Evolutionary conservation across 2,329 filamentous ascomycete genomes (phyloP), one percentile per base, ranked within the genome.

Genomic region (Podosphaera xanthii): DNA sequence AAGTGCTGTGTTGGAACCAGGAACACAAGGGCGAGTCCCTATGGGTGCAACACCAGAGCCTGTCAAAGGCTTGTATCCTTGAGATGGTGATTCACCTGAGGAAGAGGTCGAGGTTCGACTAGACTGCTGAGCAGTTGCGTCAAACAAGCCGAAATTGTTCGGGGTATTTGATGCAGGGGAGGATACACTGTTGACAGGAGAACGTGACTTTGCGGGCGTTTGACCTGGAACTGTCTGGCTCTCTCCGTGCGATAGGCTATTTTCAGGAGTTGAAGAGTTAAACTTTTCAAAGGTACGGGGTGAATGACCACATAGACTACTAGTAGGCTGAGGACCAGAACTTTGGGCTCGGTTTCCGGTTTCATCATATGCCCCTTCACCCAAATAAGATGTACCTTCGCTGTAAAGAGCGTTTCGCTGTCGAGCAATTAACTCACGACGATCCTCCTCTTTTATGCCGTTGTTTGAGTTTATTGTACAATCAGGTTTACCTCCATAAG

Each of bases 351-450:
- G 81, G 30, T 75, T 74, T 63, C 79, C 78, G 36, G 78, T 77
- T 68, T 90, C 86, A 62, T 89, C 84, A 67, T 84, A 84, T 64
- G 75, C 77, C 62, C 75, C 76, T 64, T 79, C 80, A 64, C 84
- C 82, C 69, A 84, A 81, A 70, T 87, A 84, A 58, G 78, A 73
- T 44, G 78, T 75, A 64, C 77, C 77, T 69, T 87, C 87, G 70
- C 89, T 88, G 72, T 97, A 98, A 65, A 98, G 75, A 64, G 91
- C 90, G 72, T 85, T 90, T 72, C 94, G 89, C 74, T 97, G 92
- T 69, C 91, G 90, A 66, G 90, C 87, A 72, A 97, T 94, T 71
- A 97, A 78, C 67, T 97, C 91, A 67, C 91, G 88, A 67, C 91
- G 91, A 69, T 95, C 90, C 67, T 96, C 90, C 75, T 97, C 92